Evolutionary conservation across 371 early-diverging fungal genomes (phyloP), one percentile per base, ranked within the genome.

Genomic region (Mucor circinelloides): DNA sequence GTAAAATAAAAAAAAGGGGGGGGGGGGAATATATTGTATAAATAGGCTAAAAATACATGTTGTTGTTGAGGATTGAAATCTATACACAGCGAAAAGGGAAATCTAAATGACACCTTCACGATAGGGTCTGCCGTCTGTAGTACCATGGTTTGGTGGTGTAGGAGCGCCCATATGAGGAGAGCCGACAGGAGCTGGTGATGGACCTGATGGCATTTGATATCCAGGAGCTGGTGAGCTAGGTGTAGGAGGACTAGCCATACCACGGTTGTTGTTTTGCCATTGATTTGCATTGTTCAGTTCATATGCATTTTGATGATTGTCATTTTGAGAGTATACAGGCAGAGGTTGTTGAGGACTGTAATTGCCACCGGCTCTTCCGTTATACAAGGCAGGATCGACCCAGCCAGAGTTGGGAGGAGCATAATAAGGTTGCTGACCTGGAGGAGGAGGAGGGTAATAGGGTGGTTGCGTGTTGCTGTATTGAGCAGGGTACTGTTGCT

Each of bases 331-430:
- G 59, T 72, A 70, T 15, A 56, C 64, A 9, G 74, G 67, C 19
- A 68, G 55, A 17, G 74, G 74, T 31, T 58, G 46, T 46, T 67
- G 74, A 30, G 70, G 70, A n/a, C 54, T 50, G 8, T 40, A 38
- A 8, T 19, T 10, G n/a, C n/a, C 23, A 12, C 44, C 64, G 5
- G n/a, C 3, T 34, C 31, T 13, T 2, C 55, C 55, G 63, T 89
- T 89, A 69, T 89, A 89, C 6, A 54, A 46, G 6, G 69, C 19
- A 5, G 87, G 86, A 60, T 87, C 82, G 2, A 87, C 86, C 89
- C 89, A 89, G 13, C 73, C 76, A 59, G 44, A 15, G 34, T 58
- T 61, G 17, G 73, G 69, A 31, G 73, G 58, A 12, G 69, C 6
- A 30, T 73, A 66, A 25, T 64, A 68, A 12, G 36, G 44, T 10